Evolutionary conservation across 2,329 filamentous ascomycete genomes (phyloP).

Genomic region (Colletotrichum camelliae): DNA sequence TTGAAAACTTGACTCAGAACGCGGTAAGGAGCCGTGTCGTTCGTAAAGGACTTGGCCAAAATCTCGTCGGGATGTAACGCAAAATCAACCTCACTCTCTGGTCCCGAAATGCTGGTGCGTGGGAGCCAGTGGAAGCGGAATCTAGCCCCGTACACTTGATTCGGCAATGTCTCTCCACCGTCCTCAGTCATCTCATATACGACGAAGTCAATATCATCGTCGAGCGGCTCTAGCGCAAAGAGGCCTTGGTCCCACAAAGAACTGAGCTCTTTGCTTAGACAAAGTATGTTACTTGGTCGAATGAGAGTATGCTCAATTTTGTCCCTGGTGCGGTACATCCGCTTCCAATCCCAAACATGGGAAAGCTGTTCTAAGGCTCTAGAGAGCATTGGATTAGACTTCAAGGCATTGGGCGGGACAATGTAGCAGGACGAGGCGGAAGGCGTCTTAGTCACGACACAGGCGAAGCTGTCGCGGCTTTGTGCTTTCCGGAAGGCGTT

Average conservation of each 20-base stretch:
- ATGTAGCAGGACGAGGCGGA: not conserved
- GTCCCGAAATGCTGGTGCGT: not conserved
- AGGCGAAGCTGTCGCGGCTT: not conserved
- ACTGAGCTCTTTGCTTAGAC: not conserved
- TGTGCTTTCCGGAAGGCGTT: not conserved
- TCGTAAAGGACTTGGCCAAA: not conserved
- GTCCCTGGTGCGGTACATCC: not conserved
- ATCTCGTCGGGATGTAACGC: rapidly evolving
- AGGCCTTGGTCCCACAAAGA: not conserved
- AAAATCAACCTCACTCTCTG: not conserved
- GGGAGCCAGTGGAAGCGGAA: not conserved
- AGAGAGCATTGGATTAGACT: rapidly evolving
- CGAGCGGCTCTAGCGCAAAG: not conserved
- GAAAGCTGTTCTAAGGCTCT: not conserved
- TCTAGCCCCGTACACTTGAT: not conserved
- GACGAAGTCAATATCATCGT: not conserved
- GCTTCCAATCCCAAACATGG: not conserved
- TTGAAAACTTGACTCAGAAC: not conserved
- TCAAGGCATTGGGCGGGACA: not conserved
- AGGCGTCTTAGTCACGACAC: not conserved
- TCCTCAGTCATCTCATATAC: not conserved
- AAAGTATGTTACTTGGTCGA: not conserved
- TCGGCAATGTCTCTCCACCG: not conserved
- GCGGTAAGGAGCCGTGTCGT: not conserved
- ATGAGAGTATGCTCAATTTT: not conserved